Percentiles rank a stretch among this genome's conserved stretches.
Conservation (phyloP, 257 asterid species). For the Echites panduratus region DNA sequence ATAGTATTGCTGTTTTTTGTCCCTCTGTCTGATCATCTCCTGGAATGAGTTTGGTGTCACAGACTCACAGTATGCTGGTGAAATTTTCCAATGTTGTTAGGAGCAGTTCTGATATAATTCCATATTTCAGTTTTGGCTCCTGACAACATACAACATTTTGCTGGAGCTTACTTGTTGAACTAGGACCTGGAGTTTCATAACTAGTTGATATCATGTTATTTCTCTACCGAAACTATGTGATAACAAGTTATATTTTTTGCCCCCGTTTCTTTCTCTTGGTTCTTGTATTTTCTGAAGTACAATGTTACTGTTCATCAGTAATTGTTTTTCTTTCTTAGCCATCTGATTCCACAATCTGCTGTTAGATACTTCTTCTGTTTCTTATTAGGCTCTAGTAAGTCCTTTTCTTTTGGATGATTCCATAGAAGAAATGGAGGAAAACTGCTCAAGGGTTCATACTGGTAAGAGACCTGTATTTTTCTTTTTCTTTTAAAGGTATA, state of each 20-base stretch:
- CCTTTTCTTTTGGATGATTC: conserved; percentile 71
- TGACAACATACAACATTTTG: neutral
- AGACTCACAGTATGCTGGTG: neutral
- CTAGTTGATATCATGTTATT: neutral
- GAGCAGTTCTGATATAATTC: neutral
- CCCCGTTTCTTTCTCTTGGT: neutral
- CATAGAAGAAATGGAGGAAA: conserved; percentile 44
- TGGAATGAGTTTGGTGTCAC: neutral
- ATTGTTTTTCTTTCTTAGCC: conserved; percentile 2
- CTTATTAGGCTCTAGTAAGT: conserved; percentile 77
- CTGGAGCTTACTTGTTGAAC: neutral
- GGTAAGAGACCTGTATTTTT: conserved; percentile 38
- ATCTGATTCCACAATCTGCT: conserved; percentile 13
- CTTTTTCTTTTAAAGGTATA: no score
- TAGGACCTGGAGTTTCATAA: neutral
- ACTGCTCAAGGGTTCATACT: conserved; percentile 34
- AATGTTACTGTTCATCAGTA: neutral
- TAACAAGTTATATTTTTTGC: neutral
- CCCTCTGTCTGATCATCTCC: neutral
- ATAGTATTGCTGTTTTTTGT: neutral
- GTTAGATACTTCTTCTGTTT: conserved; percentile 12
- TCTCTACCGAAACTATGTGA: neutral
- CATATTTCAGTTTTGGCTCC: neutral
- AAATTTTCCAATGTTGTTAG: neutral
- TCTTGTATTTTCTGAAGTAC: neutral